phyloP scores from a whole-genome alignment of 2,329 filamentous ascomycete genomes.

The Neurospora crassa region DNA sequence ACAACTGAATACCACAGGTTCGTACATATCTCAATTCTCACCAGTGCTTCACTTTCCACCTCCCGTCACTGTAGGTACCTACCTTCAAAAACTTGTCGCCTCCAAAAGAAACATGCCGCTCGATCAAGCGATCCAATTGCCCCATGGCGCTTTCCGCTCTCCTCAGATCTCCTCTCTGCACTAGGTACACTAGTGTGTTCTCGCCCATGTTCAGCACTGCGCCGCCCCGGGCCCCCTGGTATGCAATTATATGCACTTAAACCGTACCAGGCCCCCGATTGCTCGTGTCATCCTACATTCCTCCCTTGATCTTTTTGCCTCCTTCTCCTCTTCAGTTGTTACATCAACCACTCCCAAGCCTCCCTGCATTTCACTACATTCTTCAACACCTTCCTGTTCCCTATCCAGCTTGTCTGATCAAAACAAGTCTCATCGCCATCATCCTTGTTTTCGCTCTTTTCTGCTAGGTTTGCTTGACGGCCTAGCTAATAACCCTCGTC shows the following conservation, averaged over 20 bases:
- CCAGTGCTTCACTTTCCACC: background rate
- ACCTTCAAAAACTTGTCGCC: background rate
- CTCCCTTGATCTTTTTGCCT: slow-evolving; percentile 7
- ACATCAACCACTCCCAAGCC: background rate
- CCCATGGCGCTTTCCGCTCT: background rate
- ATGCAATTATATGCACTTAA: slow-evolving; percentile 20
- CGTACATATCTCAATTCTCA: background rate
- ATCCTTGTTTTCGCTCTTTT: background rate
- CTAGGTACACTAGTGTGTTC: background rate
- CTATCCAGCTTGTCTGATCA: slow-evolving; percentile 5
- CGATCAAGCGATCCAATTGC: background rate
- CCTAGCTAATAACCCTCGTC: background rate
- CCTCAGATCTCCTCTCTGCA: background rate
- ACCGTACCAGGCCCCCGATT: slow-evolving; percentile 10
- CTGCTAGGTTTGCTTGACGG: background rate
- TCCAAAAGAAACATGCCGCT: background rate
- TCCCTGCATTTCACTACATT: slow-evolving; percentile 13
- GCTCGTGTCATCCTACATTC: slow-evolving; percentile 14
- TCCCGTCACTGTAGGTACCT: background rate
- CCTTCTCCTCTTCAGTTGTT: slow-evolving; percentile 2
- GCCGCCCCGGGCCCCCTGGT: slow-evolving; percentile 11
- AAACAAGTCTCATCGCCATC: slow-evolving; percentile 7
- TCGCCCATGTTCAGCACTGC: background rate
- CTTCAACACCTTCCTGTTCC: slow-evolving; percentile 8
- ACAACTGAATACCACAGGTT: background rate